Evolutionary conservation across 2,329 filamentous ascomycete genomes (phyloP).

Genomic region (Coniella vitis): DNA sequence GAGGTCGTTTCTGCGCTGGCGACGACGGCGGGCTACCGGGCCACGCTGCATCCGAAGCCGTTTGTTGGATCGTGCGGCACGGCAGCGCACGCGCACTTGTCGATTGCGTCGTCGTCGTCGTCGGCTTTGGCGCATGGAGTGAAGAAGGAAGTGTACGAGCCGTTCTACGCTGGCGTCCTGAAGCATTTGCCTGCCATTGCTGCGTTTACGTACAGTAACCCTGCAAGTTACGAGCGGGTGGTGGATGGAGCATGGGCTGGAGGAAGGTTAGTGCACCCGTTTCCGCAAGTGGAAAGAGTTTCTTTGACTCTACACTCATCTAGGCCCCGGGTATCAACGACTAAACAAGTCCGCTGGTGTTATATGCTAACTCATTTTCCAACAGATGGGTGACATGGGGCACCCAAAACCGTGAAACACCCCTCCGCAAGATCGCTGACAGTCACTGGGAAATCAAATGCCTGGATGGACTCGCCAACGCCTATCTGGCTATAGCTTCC

Average conservation of each 20-base stretch:
- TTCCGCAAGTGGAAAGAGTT: too few relatives aligned
- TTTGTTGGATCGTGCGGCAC: slow-evolving; percentile 52
- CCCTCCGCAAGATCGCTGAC: slow-evolving; percentile 58
- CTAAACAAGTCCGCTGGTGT: too few relatives aligned
- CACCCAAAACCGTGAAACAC: slow-evolving; percentile 70
- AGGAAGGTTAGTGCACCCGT: slow-evolving; percentile 48
- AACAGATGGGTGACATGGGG: slow-evolving; percentile 66
- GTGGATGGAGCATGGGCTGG: slow-evolving; percentile 68
- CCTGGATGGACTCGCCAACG: slow-evolving; percentile 73
- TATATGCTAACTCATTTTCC: too few relatives aligned
- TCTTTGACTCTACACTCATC: too few relatives aligned
- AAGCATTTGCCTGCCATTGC: slow-evolving; percentile 57
- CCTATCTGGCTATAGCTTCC: slow-evolving; percentile 61
- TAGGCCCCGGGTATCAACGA: too few relatives aligned
- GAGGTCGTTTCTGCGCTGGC: slow-evolving; percentile 63
- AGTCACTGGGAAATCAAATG: slow-evolving; percentile 74
- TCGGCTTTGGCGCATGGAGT: slow-evolving; percentile 29
- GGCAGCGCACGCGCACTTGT: slow-evolving; percentile 64
- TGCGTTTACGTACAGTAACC: slow-evolving; percentile 61
- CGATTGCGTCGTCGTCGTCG: slow-evolving; percentile 37
- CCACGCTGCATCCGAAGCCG: slow-evolving; percentile 70
- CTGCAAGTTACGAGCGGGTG: slow-evolving; percentile 62
- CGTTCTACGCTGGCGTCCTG: slow-evolving; percentile 68
- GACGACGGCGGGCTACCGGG: slow-evolving; percentile 52
- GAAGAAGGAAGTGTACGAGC: slow-evolving; percentile 42